Evolutionary conservation across 2,329 filamentous ascomycete species (phyloP).

Genomic region (Huntiella omanensis): DNA sequence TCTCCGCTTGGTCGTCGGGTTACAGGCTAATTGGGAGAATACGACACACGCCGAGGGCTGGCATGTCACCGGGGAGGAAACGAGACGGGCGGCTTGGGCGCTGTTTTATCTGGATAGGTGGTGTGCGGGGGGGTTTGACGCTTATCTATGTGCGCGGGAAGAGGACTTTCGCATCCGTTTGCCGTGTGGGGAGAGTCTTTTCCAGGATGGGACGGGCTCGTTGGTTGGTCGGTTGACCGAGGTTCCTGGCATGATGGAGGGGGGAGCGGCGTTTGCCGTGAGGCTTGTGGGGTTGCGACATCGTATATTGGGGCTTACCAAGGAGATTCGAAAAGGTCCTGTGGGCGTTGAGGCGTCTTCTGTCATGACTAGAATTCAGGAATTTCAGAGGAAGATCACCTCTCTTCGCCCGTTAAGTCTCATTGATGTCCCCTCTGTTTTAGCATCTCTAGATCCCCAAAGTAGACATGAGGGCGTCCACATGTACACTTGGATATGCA

Average conservation of each 20-base stretch:
- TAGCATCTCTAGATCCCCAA: too few relatives aligned
- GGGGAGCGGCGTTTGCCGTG: too few relatives aligned
- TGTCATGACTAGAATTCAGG: conserved; percentile 21
- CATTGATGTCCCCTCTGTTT: conserved; percentile 10
- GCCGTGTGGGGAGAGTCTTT: conserved; percentile 19
- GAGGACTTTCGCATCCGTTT: conserved; percentile 22
- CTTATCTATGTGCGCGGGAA: conserved; percentile 21
- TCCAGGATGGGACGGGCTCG: conserved; percentile 13
- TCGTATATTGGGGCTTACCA: conserved; percentile 17
- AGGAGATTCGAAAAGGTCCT: conserved; percentile 11
- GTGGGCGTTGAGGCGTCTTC: conserved; percentile 18
- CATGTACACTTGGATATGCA: conserved; percentile 20
- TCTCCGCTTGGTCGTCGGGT: conserved; percentile 20
- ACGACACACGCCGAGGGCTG: background rate
- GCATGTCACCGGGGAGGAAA: too few relatives aligned
- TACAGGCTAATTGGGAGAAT: conserved; percentile 23
- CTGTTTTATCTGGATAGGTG: conserved; percentile 22
- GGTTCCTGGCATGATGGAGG: too few relatives aligned
- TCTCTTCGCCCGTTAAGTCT: conserved; percentile 13
- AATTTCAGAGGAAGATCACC: conserved; percentile 21
- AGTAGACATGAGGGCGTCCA: conserved; percentile 14
- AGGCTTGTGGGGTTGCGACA: conserved; percentile 15
- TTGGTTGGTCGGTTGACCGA: too few relatives aligned
- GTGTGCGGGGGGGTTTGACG: conserved; percentile 23
- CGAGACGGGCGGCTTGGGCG: conserved; percentile 22